Percentiles rank a stretch among this genome's conserved stretches.
These are phyloP conservation scores for Aspergillus spinulosporus DNA, from an alignment of 2,329 filamentous ascomycete genomes.

Conservation along the genomic window DNA sequence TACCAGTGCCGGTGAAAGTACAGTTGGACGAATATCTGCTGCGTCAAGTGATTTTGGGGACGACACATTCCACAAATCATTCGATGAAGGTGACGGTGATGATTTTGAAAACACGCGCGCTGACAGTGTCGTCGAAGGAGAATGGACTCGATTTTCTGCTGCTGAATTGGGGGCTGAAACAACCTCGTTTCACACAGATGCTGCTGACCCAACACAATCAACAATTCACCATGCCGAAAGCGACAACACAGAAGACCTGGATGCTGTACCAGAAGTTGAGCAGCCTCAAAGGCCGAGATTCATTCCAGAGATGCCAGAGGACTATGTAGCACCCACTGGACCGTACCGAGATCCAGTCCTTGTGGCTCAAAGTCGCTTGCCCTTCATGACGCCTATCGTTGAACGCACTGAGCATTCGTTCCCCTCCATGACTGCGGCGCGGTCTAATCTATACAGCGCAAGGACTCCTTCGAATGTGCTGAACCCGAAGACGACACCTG, in stretches of 20 bases:
- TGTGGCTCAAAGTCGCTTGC: constrained; percentile 83
- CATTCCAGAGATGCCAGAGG: constrained; percentile 74
- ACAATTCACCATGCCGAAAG: constrained; percentile 19
- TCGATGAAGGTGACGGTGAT: constrained; percentile 49
- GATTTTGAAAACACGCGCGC: constrained; percentile 45
- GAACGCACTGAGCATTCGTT: constrained; percentile 91
- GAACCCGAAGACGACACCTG: constrained; percentile 27
- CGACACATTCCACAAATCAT: constrained; percentile 47
- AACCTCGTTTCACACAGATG: constrained; percentile 16
- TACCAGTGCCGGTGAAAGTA: constrained; percentile 83
- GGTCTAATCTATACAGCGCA: constrained; percentile 60
- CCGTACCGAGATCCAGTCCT: constrained; percentile 79
- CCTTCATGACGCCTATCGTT: constrained; percentile 98
- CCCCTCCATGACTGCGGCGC: constrained; percentile 57
- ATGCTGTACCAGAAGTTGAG: constrained; percentile 33
- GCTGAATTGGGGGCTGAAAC: constrained; percentile 65
- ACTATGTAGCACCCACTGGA: constrained; percentile 75
- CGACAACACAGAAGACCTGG: constrained; percentile 25
- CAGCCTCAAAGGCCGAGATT: constrained; percentile 45
- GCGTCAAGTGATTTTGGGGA: constrained; percentile 66
- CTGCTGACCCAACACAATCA: constrained; percentile 28
- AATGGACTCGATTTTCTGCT: constrained; percentile 85
- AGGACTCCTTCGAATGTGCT: constrained; percentile 70
- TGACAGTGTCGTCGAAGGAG: constrained; percentile 63
- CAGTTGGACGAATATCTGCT: constrained; percentile 68